Evolutionary conservation across 805 yeast species (phyloP).

Genomic region (Spathaspora gorwiae): DNA sequence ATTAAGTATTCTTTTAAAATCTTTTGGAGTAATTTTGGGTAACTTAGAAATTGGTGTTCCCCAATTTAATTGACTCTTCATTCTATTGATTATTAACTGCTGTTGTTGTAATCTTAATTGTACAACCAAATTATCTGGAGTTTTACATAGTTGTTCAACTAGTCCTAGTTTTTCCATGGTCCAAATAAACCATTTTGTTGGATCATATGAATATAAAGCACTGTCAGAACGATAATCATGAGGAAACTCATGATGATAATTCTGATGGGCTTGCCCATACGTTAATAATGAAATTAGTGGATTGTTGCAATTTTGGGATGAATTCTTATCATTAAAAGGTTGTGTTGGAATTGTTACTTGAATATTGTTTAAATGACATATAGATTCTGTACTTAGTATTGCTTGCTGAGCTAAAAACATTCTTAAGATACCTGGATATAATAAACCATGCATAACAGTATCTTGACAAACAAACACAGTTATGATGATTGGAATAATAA

Average conservation of each 20-base stretch:
- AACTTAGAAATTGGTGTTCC: slow-evolving; percentile 88
- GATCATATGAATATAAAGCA: slow-evolving; percentile 75
- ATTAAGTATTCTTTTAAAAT: slow-evolving; percentile 37
- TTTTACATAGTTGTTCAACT: slow-evolving; percentile 57
- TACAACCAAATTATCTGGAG: slow-evolving; percentile 66
- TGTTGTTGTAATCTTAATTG: slow-evolving; percentile 54
- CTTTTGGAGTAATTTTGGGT: slow-evolving; percentile 56
- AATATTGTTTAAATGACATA: slow-evolving; percentile 63
- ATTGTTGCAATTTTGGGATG: slow-evolving; percentile 62
- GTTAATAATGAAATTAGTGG: slow-evolving; percentile 61
- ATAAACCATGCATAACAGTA: slow-evolving; percentile 28
- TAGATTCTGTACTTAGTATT: slow-evolving; percentile 69
- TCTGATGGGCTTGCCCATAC: slow-evolving; percentile 88
- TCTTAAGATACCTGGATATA: slow-evolving; percentile 76
- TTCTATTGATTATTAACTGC: slow-evolving; percentile 73
- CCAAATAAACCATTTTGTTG: slow-evolving; percentile 74
- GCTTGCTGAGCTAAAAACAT: slow-evolving; percentile 74
- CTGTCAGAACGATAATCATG: slow-evolving; percentile 79
- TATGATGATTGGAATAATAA: slow-evolving; percentile 26
- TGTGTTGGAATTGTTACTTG: slow-evolving; percentile 64
- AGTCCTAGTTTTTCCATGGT: slow-evolving; percentile 48
- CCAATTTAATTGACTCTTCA: slow-evolving; percentile 81
- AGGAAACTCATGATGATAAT: slow-evolving; percentile 94
- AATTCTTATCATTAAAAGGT: slow-evolving; percentile 51
- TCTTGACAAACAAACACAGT: slow-evolving; percentile 25